Percentiles rank a stretch among this genome's conserved stretches.
Conservation (phyloP, 106 monocot species). For the Dendrobium huoshanense region DNA sequence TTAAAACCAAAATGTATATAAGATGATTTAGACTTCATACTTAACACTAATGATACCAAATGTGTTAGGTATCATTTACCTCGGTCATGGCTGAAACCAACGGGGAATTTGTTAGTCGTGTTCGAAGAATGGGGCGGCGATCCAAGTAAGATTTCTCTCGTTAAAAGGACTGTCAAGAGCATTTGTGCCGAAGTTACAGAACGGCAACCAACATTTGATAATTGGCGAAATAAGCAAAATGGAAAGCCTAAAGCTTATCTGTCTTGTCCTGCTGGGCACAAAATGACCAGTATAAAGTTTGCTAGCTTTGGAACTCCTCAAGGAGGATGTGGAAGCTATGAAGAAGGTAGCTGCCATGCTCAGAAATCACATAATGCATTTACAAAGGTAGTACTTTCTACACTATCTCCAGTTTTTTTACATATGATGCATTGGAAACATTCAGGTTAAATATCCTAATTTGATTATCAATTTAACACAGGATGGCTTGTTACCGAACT, state of each 20-base stretch:
- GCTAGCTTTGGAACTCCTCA: conserved; percentile 73
- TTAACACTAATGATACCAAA: not conserved
- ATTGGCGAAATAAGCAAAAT: conserved; percentile 19
- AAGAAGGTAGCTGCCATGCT: conserved; percentile 58
- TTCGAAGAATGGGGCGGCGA: conserved; percentile 29
- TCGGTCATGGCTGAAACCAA: conserved; percentile 43
- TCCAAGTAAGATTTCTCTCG: conserved; percentile 38
- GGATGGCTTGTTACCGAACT: conserved; percentile 26
- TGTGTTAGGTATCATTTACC: conserved; percentile 46
- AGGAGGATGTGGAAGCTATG: conserved; percentile 52
- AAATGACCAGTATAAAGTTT: conserved; percentile 45
- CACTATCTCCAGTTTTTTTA: too few species aligned
- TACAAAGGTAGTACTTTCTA: conserved; percentile 39
- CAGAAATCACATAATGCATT: conserved; percentile 61
- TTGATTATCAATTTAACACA: not conserved
- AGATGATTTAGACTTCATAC: not conserved
- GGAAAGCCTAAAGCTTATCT: conserved; percentile 40
- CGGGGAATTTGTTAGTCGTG: conserved; percentile 35
- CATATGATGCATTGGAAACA: too few species aligned
- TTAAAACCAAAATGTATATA: too few species aligned
- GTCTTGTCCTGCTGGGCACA: conserved; percentile 43
- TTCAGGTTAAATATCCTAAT: conserved; percentile 7
- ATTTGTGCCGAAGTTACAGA: conserved; percentile 51
- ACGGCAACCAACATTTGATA: conserved; percentile 35
- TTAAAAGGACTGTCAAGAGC: conserved; percentile 29